Percentiles rank a stretch among this genome's conserved stretches.
Evolutionary conservation across 495 filamentous ascomycete species (phyloP).

Genomic region (Neurospora sp.): DNA sequence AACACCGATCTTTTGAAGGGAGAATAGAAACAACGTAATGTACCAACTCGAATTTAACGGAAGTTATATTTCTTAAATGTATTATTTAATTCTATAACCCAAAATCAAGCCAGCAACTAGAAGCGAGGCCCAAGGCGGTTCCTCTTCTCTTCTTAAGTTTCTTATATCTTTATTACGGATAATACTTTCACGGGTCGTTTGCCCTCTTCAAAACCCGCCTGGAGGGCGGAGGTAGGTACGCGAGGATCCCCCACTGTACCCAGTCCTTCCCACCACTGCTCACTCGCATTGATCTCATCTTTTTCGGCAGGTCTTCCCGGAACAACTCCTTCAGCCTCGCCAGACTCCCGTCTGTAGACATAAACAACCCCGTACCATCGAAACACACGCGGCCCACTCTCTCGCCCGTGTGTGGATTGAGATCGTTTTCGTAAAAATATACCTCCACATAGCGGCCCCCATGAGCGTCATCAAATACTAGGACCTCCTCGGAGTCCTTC

Average conservation of each 20-base stretch:
- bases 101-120: not conserved
- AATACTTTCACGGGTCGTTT: too few relatives aligned
- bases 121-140: not conserved
- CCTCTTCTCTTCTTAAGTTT: not conserved
- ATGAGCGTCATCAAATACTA: not conserved
- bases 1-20: too few relatives aligned
- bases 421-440: not conserved
- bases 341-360: not conserved
- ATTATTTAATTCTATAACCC: too few relatives aligned
- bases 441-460: not conserved
- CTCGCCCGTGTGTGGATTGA: not conserved
- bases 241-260: not conserved
- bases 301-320: not conserved
- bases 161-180: too few relatives aligned
- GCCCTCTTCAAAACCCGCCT: not conserved
- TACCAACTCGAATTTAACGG: not conserved
- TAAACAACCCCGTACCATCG: not conserved
- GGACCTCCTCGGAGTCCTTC: too few relatives aligned
- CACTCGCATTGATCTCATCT: not conserved
- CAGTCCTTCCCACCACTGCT: not conserved
- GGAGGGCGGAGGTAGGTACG: not conserved
- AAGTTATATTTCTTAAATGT: not conserved
- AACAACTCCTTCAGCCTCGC: not conserved
- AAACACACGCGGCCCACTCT: not conserved
- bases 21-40: not conserved